Evolutionary conservation across 352 stramenopile genomes (phyloP).

Genomic region (Thalassiosira oceanica): DNA sequence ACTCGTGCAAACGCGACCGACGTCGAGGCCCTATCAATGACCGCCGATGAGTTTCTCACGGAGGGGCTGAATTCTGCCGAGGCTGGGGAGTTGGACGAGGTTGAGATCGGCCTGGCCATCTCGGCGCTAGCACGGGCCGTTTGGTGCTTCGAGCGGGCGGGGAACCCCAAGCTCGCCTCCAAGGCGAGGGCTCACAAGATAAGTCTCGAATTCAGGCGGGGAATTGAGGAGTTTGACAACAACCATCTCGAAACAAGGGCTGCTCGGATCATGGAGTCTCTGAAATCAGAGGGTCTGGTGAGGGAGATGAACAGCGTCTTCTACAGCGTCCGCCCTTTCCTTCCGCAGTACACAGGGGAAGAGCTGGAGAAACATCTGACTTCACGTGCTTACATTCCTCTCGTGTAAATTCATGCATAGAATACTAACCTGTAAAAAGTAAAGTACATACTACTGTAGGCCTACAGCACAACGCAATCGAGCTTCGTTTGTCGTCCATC

Average conservation of each 20-base stretch:
- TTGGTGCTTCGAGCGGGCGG: constrained; percentile 44
- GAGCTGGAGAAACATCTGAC: too few species aligned
- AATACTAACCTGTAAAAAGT: too few species aligned
- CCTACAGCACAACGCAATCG: too few species aligned
- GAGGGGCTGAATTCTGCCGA: constrained; percentile 49
- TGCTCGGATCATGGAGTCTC: not conserved
- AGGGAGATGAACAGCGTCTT: constrained; percentile 9
- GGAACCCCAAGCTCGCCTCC: constrained; percentile 11
- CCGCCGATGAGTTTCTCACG: constrained; percentile 44
- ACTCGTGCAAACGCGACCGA: constrained; percentile 40
- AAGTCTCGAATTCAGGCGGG: constrained; percentile 10
- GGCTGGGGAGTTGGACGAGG: constrained; percentile 16
- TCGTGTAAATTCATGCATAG: too few species aligned
- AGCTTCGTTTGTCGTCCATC: too few species aligned
- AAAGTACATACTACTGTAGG: too few species aligned
- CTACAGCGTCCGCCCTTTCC: not conserved
- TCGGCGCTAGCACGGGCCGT: constrained; percentile 33
- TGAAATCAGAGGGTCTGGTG: constrained; percentile 19
- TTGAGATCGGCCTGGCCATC: constrained; percentile 10
- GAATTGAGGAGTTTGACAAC: not conserved
- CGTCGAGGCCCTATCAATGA: constrained; percentile 48
- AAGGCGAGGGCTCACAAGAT: constrained; percentile 20
- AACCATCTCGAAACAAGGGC: constrained; percentile 1
- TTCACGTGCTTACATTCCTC: too few species aligned
- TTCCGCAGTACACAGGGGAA: constrained; percentile 15